These are phyloP conservation scores for Tuber borchii DNA, from an alignment of 495 filamentous ascomycete species.

Conservation along the genomic window DNA sequence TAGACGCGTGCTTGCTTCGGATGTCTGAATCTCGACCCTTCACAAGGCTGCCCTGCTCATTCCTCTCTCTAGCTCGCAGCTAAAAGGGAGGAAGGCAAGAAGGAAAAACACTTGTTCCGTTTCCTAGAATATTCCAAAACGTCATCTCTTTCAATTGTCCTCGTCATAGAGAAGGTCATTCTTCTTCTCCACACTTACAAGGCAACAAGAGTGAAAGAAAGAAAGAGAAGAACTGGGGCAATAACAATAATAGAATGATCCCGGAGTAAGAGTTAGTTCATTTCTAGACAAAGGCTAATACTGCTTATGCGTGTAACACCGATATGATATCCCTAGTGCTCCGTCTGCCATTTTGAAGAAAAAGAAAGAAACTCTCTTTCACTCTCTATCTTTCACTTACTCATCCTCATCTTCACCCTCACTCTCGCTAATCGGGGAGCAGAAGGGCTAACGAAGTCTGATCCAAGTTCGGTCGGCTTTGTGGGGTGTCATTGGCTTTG, in stretches of 20 bases:
- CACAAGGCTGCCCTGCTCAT: neutral
- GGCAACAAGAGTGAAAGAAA: slow-evolving; percentile 11
- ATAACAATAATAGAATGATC: neutral
- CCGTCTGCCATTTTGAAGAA: slow-evolving; percentile 9
- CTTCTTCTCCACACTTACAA: slow-evolving; percentile 22
- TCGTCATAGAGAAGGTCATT: slow-evolving; percentile 8
- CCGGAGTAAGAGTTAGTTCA: slow-evolving; percentile 12
- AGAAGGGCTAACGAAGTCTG: slow-evolving; percentile 25
- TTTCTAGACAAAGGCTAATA: slow-evolving; percentile 25
- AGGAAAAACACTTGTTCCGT: slow-evolving; percentile 21
- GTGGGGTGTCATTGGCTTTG: slow-evolving; percentile 17
- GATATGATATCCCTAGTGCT: slow-evolving; percentile 31
- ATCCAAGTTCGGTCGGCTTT: slow-evolving; percentile 31
- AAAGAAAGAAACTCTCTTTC: neutral
- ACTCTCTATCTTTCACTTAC: neutral
- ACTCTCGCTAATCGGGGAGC: slow-evolving; percentile 13
- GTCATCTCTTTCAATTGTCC: slow-evolving; percentile 21
- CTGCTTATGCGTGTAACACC: slow-evolving; percentile 28
- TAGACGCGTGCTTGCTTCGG: slow-evolving; percentile 27
- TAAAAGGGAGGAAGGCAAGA: neutral
- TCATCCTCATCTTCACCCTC: neutral
- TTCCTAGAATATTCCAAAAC: slow-evolving; percentile 20
- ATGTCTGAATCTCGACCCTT: slow-evolving; percentile 11
- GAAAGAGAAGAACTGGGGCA: slow-evolving; percentile 10
- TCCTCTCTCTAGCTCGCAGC: slow-evolving; percentile 7